A percentile compares a stretch with the other conserved stretches of the same genome.
Conservation (phyloP, 495 filamentous ascomycete species). For the Xylaria flabelliformis region DNA sequence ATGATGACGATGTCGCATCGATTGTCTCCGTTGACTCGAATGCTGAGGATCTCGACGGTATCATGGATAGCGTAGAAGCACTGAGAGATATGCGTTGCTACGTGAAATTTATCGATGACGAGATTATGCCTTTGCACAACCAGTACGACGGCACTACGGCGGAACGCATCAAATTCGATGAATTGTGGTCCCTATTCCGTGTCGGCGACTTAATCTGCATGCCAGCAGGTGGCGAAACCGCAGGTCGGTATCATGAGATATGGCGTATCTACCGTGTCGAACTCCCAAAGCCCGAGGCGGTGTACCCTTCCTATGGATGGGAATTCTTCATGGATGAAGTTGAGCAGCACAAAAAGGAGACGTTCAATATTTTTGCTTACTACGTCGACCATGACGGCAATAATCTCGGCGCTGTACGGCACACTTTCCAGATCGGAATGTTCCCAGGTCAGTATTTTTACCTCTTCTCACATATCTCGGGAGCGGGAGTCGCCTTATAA, state of each 20-base stretch:
- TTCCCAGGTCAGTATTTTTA: conserved; percentile 49
- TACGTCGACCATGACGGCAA: conserved; percentile 68
- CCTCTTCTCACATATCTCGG: background rate
- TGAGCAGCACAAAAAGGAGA: conserved; percentile 31
- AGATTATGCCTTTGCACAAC: conserved; percentile 43
- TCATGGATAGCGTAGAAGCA: conserved; percentile 42
- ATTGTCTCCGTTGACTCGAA: conserved; percentile 37
- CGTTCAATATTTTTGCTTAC: conserved; percentile 44
- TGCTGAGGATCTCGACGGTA: conserved; percentile 37
- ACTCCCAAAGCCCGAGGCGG: conserved; percentile 32
- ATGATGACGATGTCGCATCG: conserved; percentile 34
- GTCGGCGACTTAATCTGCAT: conserved; percentile 45
- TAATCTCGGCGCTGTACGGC: conserved; percentile 55
- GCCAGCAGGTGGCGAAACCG: conserved; percentile 34
- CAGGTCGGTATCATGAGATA: conserved; percentile 36
- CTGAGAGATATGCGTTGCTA: conserved; percentile 45
- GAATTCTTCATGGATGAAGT: conserved; percentile 37
- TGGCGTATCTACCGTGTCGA: conserved; percentile 43
- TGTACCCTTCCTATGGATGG: conserved; percentile 34
- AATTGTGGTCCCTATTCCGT: conserved; percentile 49
- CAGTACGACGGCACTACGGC: conserved; percentile 33
- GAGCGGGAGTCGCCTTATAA: background rate
- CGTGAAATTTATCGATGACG: conserved; percentile 44
- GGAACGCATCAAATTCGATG: conserved; percentile 40
- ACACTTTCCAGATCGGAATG: conserved; percentile 49